These are phyloP conservation scores for Zygoascus flipseniorum DNA, from an alignment of 805 yeast species.

Conservation along the genomic window DNA sequence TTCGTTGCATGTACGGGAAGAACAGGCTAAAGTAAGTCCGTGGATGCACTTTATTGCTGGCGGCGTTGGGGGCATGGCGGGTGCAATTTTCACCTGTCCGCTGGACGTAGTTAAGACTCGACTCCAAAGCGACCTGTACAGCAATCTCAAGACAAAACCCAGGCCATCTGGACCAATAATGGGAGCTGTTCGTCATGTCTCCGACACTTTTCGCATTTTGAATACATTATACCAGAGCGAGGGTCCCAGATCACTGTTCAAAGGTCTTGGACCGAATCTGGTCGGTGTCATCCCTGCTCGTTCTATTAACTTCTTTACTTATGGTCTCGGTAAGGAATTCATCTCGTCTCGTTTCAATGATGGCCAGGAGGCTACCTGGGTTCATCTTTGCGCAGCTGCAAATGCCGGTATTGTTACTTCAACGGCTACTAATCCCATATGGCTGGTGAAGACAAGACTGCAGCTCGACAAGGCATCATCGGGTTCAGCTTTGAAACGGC, in stretches of 20 bases:
- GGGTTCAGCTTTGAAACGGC: constrained; percentile 34
- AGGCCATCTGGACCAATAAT: constrained; percentile 24
- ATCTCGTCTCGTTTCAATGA: constrained; percentile 58
- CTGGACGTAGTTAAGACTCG: constrained; percentile 94
- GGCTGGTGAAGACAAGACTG: constrained; percentile 91
- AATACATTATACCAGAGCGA: constrained; percentile 61
- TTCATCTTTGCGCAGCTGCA: constrained; percentile 80
- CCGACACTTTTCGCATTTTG: constrained; percentile 71
- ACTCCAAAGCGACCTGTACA: constrained; percentile 78
- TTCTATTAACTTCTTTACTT: constrained; percentile 91
- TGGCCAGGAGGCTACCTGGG: constrained; percentile 73
- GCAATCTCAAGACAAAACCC: constrained; percentile 5
- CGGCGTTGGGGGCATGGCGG: constrained; percentile 91
- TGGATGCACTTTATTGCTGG: constrained; percentile 42
- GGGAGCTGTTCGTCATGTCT: constrained; percentile 62
- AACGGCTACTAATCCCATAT: constrained; percentile 95
- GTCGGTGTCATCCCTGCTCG: constrained; percentile 98
- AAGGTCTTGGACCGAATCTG: constrained; percentile 92
- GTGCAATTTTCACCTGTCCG: constrained; percentile 90
- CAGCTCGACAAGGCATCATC: constrained; percentile 69
- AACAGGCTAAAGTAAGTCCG: constrained; percentile 31
- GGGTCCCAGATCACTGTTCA: constrained; percentile 80
- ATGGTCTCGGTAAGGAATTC: constrained; percentile 83
- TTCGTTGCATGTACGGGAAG: constrained; percentile 9
- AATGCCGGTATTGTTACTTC: constrained; percentile 91